phyloP scores from a whole-genome alignment of 108 stramenopile genomes.

The Aureococcus anophagefferens region DNA sequence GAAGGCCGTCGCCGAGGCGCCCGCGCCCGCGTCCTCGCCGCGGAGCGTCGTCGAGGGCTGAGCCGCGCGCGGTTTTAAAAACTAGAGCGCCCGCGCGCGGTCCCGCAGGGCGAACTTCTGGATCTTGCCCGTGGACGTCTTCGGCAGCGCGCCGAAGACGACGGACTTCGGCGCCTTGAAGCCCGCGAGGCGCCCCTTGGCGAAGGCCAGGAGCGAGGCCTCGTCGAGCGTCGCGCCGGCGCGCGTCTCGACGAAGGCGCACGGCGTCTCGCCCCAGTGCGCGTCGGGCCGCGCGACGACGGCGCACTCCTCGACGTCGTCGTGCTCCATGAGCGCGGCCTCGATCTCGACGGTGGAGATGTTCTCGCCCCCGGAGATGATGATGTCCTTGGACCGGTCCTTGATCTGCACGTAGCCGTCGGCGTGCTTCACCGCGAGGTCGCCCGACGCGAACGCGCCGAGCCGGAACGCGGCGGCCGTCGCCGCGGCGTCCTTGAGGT shows the following conservation, averaged over 20 bases:
- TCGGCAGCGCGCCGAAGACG: background rate
- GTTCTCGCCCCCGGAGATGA: constrained; percentile 26
- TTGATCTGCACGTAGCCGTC: constrained; percentile 18
- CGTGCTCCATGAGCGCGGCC: constrained; percentile 3
- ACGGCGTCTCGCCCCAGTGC: background rate
- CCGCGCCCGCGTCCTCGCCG: no score
- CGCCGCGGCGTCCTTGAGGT: constrained; percentile 7
- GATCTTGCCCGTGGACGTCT: background rate
- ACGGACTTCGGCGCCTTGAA: background rate
- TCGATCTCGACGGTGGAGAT: constrained; percentile 12
- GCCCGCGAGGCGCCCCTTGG: background rate
- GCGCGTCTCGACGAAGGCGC: background rate
- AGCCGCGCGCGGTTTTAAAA: no score
- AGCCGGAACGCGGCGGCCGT: constrained; percentile 1
- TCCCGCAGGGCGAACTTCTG: background rate
- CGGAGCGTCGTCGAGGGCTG: no score
- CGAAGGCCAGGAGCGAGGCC: background rate
- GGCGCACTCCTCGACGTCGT: constrained; percentile 1
- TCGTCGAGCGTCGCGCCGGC: background rate
- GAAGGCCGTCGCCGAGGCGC: no score
- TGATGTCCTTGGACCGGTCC: constrained; percentile 21
- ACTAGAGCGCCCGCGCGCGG: background rate
- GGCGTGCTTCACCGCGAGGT: constrained; percentile 13
- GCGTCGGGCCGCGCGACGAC: background rate
- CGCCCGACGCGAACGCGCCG: constrained; percentile 16